These are phyloP conservation scores for Penicillium sp. DNA, from an alignment of 2,329 filamentous ascomycete species.

Conservation along the genomic window DNA sequence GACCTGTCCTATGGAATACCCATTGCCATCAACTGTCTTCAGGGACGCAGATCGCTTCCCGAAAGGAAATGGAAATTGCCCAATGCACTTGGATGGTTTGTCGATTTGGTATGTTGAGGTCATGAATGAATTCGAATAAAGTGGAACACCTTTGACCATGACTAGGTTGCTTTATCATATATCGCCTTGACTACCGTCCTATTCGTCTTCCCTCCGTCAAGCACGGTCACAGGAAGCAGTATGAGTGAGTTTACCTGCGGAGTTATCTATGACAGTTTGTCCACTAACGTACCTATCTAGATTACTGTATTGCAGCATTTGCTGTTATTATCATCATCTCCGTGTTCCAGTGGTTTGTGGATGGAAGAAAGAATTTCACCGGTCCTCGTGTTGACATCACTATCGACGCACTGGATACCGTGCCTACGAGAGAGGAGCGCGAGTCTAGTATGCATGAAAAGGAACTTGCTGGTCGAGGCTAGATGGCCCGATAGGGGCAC, in stretches of 20 bases:
- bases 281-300: constrained; percentile 11
- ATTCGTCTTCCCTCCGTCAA: constrained; percentile 69
- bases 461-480: background rate
- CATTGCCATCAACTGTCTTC: constrained; percentile 65
- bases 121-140: background rate
- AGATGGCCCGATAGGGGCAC: background rate
- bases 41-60: constrained; percentile 64
- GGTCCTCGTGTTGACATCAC: constrained; percentile 50
- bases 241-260: constrained; percentile 59
- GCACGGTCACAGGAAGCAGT: constrained; percentile 63
- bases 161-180: constrained; percentile 58
- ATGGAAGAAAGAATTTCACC: constrained; percentile 60
- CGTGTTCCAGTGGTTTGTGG: constrained; percentile 58
- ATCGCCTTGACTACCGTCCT: constrained; percentile 68
- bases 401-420: constrained; percentile 15
- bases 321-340: constrained; percentile 59
- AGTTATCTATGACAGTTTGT: background rate
- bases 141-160: constrained; percentile 3
- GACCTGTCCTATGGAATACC: constrained; percentile 73
- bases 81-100: constrained; percentile 56
- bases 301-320: constrained; percentile 53
- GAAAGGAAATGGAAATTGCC: constrained; percentile 59
- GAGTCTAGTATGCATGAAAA: constrained; percentile 10
- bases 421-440: constrained; percentile 2
- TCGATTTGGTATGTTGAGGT: constrained; percentile 51